Percentiles rank a stretch among this genome's conserved stretches.
Evolutionary conservation across 129 eudicot species (phyloP).

Genomic region (Pittosporum tobira): DNA sequence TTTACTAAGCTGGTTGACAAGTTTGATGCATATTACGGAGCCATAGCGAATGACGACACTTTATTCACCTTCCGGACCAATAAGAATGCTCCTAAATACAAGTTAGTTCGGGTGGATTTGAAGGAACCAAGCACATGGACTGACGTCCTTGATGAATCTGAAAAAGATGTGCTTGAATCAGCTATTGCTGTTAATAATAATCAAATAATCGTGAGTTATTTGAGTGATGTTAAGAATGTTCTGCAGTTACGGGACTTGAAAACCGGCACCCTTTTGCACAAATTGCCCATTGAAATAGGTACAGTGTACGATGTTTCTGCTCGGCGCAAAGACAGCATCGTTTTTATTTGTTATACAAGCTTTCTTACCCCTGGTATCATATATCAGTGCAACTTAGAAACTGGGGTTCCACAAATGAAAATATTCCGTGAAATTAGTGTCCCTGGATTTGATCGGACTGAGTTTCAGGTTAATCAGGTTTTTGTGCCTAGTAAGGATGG

Average conservation of each 20-base stretch:
- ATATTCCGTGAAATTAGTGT: slow-evolving; percentile 58
- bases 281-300: slow-evolving; percentile 72
- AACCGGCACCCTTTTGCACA: slow-evolving; percentile 54
- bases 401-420: slow-evolving; percentile 44
- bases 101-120: slow-evolving; percentile 64
- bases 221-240: slow-evolving; percentile 87
- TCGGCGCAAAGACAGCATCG: slow-evolving; percentile 46
- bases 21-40: slow-evolving; percentile 53
- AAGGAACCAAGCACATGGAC: slow-evolving; percentile 60
- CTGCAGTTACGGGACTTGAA: slow-evolving; percentile 62
- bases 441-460: slow-evolving; percentile 63
- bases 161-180: slow-evolving; percentile 66
- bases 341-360: slow-evolving; percentile 65
- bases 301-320: slow-evolving; percentile 48
- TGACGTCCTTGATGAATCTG: slow-evolving; percentile 54
- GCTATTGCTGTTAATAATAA: slow-evolving; percentile 49
- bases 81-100: slow-evolving; percentile 78
- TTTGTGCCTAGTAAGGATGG: slow-evolving; percentile 87
- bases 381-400: slow-evolving; percentile 46
- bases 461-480: slow-evolving; percentile 66
- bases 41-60: slow-evolving; percentile 61
- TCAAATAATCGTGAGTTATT: slow-evolving; percentile 55
- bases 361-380: slow-evolving; percentile 73
- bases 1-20: slow-evolving; percentile 65
- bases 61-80: slow-evolving; percentile 74